These are phyloP conservation scores for Elsinoe necatrix DNA, from an alignment of 2,329 filamentous ascomycete species.

Conservation along the genomic window DNA sequence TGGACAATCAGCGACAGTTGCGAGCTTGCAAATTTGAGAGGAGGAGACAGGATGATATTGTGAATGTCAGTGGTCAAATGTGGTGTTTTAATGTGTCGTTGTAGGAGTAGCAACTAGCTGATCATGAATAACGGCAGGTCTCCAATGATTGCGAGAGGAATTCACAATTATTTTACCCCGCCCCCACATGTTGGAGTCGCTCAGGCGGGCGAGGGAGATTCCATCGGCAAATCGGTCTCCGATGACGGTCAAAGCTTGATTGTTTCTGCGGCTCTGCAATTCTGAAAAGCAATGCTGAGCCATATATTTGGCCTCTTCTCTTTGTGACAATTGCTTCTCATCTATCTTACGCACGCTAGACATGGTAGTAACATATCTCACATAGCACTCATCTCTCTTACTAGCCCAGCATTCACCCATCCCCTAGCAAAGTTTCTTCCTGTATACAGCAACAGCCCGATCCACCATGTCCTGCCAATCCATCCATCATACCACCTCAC, in stretches of 20 bases:
- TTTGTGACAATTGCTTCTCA: too few relatives aligned
- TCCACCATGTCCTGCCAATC: slow-evolving; percentile 36
- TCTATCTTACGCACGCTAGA: too few relatives aligned
- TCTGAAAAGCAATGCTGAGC: too few relatives aligned
- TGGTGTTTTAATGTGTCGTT: background rate
- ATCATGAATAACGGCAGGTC: slow-evolving; percentile 1
- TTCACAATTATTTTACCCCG: background rate
- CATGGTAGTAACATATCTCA: slow-evolving; percentile 4
- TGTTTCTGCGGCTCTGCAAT: too few relatives aligned
- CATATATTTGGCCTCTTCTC: too few relatives aligned
- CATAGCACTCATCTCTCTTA: slow-evolving; percentile 32
- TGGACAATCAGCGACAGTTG: too few relatives aligned
- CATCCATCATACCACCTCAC: slow-evolving; percentile 26
- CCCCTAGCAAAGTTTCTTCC: slow-evolving; percentile 37
- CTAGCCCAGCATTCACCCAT: slow-evolving; percentile 36
- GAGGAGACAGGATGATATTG: too few relatives aligned
- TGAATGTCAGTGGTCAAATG: background rate
- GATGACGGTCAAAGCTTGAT: too few relatives aligned
- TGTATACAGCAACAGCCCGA: slow-evolving; percentile 31
- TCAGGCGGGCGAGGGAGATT: background rate
- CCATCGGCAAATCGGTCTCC: background rate
- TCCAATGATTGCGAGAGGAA: background rate
- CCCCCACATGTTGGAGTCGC: background rate
- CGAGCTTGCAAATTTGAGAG: background rate
- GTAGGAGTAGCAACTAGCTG: background rate